A percentile compares a stretch with the other conserved stretches of the same genome.
phyloP scores from a whole-genome alignment of 352 stramenopile genomes.

The Blastocystis sp. region DNA sequence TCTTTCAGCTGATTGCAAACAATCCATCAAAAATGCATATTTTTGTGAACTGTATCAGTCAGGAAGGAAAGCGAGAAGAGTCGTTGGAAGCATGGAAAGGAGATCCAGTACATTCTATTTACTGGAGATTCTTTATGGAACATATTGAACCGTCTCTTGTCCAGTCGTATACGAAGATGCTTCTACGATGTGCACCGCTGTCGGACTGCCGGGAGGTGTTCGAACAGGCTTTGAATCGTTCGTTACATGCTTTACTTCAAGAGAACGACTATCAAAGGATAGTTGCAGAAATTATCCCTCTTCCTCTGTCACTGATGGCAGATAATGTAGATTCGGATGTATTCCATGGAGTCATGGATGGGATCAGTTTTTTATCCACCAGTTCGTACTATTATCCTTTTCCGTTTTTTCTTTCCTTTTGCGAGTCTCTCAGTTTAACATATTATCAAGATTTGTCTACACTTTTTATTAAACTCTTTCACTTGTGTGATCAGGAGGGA shows the following conservation, averaged over 20 bases:
- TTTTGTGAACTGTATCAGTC: neutral
- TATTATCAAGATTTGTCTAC: neutral
- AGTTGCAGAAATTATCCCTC: neutral
- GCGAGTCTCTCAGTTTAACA: neutral
- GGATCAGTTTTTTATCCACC: neutral
- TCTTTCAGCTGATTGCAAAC: neutral
- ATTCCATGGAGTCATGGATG: neutral
- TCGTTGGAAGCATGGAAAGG: neutral
- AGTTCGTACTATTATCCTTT: neutral
- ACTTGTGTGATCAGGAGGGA: neutral
- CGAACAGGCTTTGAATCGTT: neutral
- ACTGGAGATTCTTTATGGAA: neutral
- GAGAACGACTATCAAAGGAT: neutral
- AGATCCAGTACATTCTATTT: neutral
- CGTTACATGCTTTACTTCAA: neutral
- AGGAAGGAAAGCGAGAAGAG: neutral
- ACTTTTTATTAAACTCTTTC: neutral
- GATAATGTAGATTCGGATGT: neutral
- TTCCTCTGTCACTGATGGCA: neutral
- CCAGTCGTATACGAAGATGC: neutral
- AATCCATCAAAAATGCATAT: neutral
- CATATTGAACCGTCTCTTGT: neutral
- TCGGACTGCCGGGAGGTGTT: neutral
- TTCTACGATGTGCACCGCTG: neutral
- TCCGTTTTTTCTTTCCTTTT: neutral